Evolutionary conservation across 2,329 filamentous ascomycete species (phyloP).

Genomic region (Aureobasidium sp.): DNA sequence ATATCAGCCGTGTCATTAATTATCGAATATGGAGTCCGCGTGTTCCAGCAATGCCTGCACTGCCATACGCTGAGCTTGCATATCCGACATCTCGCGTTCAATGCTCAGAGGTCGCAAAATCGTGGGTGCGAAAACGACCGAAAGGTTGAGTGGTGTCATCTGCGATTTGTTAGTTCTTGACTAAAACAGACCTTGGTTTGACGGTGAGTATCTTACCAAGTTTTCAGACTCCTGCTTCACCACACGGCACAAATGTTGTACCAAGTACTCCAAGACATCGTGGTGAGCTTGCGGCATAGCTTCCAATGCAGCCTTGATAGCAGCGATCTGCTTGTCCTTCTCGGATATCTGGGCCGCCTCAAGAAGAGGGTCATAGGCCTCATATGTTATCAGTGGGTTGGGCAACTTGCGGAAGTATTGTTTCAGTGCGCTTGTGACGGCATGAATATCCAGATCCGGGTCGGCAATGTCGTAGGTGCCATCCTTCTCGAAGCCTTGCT

Average conservation of each 20-base stretch:
- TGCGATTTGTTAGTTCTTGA: conserved; percentile 34
- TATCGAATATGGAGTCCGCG: conserved; percentile 66
- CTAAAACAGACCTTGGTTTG: no score
- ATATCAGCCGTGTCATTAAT: background rate
- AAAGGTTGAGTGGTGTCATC: conserved; percentile 95
- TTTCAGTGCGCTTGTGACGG: conserved; percentile 90
- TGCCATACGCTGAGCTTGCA: conserved; percentile 84
- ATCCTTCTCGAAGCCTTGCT: conserved; percentile 82
- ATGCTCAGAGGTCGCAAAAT: conserved; percentile 90
- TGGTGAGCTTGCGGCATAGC: conserved; percentile 76
- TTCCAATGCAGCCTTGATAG: conserved; percentile 66
- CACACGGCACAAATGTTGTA: conserved; percentile 87
- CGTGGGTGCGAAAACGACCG: conserved; percentile 94
- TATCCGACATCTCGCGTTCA: conserved; percentile 92
- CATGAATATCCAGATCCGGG: conserved; percentile 87
- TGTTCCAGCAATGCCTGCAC: conserved; percentile 93
- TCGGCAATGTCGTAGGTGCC: conserved; percentile 85
- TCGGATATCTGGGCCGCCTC: conserved; percentile 60
- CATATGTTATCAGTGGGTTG: conserved; percentile 80
- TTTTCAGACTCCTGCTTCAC: conserved; percentile 78
- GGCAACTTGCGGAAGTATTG: conserved; percentile 96
- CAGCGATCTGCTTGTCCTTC: conserved; percentile 59
- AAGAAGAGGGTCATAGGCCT: conserved; percentile 82
- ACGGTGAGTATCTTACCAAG: conserved; percentile 58
- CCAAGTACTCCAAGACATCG: conserved; percentile 85